These are phyloP conservation scores for Erysimum cheiri DNA, from an alignment of 441 rosid genomes.

Conservation along the genomic window DNA sequence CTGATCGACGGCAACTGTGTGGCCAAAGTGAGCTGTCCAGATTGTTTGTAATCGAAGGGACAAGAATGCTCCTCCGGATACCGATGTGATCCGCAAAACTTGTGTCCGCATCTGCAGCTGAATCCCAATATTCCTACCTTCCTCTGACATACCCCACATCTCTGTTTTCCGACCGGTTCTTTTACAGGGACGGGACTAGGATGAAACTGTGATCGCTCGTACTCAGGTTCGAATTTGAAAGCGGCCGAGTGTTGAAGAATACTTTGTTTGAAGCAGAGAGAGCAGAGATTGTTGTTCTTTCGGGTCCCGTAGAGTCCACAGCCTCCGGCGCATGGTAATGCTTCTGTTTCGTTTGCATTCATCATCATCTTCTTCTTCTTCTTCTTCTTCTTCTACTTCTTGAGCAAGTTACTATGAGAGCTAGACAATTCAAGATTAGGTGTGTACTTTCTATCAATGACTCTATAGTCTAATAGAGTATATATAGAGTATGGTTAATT, in stretches of 20 bases:
- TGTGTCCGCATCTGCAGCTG: constrained; percentile 69
- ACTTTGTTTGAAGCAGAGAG: constrained; percentile 24
- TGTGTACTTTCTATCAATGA: background rate
- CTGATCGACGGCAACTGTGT: constrained; percentile 16
- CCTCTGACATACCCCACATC: constrained; percentile 41
- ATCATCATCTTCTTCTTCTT: background rate
- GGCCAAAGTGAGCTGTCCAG: constrained; percentile 16
- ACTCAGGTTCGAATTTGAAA: background rate
- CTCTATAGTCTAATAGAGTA: background rate
- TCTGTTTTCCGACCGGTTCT: constrained; percentile 19
- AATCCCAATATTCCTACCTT: constrained; percentile 77
- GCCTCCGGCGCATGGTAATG: constrained; percentile 19
- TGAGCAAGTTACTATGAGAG: background rate
- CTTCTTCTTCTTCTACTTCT: constrained; percentile 1
- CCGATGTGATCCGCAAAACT: constrained; percentile 75
- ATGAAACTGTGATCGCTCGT: background rate
- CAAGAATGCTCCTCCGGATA: constrained; percentile 83
- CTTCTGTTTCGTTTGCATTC: constrained; percentile 3
- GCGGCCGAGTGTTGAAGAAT: background rate
- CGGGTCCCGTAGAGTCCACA: constrained; percentile 30
- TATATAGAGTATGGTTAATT: background rate
- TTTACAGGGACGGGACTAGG: background rate
- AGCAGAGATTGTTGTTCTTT: constrained; percentile 30
- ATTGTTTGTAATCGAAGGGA: constrained; percentile 59
- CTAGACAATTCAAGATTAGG: background rate